Conservation (phyloP, 2,329 filamentous ascomycete species). For the Pyrenophora seminiperda region DNA sequence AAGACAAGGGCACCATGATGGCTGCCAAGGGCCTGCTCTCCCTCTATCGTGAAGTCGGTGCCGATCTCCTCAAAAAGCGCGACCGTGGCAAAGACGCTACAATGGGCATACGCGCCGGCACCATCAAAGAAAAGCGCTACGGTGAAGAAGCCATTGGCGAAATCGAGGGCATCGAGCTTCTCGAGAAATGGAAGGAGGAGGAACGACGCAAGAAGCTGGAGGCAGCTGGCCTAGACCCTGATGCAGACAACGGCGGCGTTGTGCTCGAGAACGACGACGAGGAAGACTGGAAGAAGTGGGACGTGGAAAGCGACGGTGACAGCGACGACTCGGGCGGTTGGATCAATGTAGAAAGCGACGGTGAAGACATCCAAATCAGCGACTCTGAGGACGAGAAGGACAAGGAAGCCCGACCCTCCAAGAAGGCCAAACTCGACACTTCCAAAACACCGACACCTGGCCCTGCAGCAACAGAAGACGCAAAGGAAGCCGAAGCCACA, state of each 20-base stretch:
- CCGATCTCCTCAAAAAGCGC: constrained; percentile 84
- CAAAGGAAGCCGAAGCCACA: constrained; percentile 48
- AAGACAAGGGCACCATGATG: constrained; percentile 99
- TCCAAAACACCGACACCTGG: constrained; percentile 38
- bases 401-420: constrained; percentile 59
- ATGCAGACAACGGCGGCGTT: constrained; percentile 65
- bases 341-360: constrained; percentile 87
- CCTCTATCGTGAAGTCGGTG: constrained; percentile 87
- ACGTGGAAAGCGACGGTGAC: constrained; percentile 62
- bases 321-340: constrained; percentile 82
- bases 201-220: constrained; percentile 75
- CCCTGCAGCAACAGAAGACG: constrained; percentile 44
- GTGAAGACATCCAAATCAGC: constrained; percentile 73
- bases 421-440: constrained; percentile 65
- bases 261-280: constrained; percentile 63
- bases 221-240: constrained; percentile 68
- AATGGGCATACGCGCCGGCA: constrained; percentile 77
- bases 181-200: constrained; percentile 93
- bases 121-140: constrained; percentile 76
- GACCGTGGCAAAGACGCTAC: constrained; percentile 91
- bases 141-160: constrained; percentile 82
- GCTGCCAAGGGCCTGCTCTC: constrained; percentile 89
- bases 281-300: constrained; percentile 63
- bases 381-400: constrained; percentile 73
- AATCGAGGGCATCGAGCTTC: constrained; percentile 89